A percentile compares a stretch with the other conserved stretches of the same genome.
These are phyloP conservation scores for Pseudogymnoascus sp. DNA, from an alignment of 2,329 filamentous ascomycete genomes.

Conservation along the genomic window DNA sequence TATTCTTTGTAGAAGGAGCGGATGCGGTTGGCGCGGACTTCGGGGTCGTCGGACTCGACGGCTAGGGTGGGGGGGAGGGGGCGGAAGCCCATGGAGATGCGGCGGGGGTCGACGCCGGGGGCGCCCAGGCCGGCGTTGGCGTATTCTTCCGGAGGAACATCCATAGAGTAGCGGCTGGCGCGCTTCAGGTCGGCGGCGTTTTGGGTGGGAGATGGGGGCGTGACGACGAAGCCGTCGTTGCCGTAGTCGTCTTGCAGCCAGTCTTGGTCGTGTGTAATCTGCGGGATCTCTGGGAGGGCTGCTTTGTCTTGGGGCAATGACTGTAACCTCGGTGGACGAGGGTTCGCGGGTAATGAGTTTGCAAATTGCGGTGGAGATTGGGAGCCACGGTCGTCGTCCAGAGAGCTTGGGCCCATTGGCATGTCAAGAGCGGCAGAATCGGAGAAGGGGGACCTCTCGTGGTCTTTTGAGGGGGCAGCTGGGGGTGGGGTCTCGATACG, in stretches of 20 bases:
- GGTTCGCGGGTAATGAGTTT: conserved; percentile 25
- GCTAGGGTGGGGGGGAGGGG: conserved; percentile 74
- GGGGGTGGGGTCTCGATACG: background rate
- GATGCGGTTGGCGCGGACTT: conserved; percentile 90
- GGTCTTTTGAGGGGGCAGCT: background rate
- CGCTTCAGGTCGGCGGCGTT: conserved; percentile 12
- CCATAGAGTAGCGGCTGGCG: conserved; percentile 28
- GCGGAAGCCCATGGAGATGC: conserved; percentile 65
- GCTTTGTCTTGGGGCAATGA: conserved; percentile 28
- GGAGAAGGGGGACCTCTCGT: background rate
- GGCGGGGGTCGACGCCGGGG: conserved; percentile 46
- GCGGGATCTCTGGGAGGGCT: conserved; percentile 20
- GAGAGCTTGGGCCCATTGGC: background rate
- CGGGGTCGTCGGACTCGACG: conserved; percentile 74
- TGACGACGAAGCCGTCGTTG: conserved; percentile 38
- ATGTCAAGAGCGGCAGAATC: background rate
- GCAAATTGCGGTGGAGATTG: conserved; percentile 18
- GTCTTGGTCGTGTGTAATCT: conserved; percentile 25
- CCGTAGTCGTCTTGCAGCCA: conserved; percentile 39
- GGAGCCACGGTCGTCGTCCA: background rate
- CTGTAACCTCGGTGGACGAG: conserved; percentile 31
- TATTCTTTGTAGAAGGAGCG: conserved; percentile 99
- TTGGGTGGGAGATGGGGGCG: conserved; percentile 33
- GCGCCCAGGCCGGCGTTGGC: conserved; percentile 41
- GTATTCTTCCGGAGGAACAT: conserved; percentile 29